A percentile compares a stretch with the other conserved stretches of the same genome.
These are phyloP conservation scores for Chimonanthus praecox DNA, from an alignment of 164 flowering plant genomes.

Conservation along the genomic window DNA sequence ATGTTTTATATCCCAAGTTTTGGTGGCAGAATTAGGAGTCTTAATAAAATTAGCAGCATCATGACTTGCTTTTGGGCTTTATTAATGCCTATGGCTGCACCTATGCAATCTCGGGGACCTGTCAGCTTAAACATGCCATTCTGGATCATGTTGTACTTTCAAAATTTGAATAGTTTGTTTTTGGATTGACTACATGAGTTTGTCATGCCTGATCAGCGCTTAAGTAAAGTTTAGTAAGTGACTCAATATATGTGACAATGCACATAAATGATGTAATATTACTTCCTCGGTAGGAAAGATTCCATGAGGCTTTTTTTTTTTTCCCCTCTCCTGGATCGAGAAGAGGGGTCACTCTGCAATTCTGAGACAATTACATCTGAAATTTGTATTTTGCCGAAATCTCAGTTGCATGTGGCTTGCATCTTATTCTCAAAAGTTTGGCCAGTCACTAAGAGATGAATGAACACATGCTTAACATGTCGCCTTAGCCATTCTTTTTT, in stretches of 20 bases:
- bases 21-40: too few species aligned
- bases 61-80: too few species aligned
- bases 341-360: neutral
- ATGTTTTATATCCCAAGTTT: too few species aligned
- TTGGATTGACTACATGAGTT: neutral
- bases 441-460: neutral
- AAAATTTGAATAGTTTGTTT: too few species aligned
- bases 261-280: neutral
- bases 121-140: too few species aligned
- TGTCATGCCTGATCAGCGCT: neutral
- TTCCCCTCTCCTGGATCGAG: neutral
- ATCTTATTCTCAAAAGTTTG: neutral
- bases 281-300: neutral
- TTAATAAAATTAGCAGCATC: too few species aligned
- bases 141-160: too few species aligned
- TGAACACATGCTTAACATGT: neutral
- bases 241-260: neutral
- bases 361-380: neutral
- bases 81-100: too few species aligned
- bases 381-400: neutral
- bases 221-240: neutral
- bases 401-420: neutral
- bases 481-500: neutral
- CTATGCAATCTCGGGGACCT: too few species aligned
- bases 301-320: neutral